phyloP scores from a whole-genome alignment of 148 eudicot genomes.

The Oxyria digyna region DNA sequence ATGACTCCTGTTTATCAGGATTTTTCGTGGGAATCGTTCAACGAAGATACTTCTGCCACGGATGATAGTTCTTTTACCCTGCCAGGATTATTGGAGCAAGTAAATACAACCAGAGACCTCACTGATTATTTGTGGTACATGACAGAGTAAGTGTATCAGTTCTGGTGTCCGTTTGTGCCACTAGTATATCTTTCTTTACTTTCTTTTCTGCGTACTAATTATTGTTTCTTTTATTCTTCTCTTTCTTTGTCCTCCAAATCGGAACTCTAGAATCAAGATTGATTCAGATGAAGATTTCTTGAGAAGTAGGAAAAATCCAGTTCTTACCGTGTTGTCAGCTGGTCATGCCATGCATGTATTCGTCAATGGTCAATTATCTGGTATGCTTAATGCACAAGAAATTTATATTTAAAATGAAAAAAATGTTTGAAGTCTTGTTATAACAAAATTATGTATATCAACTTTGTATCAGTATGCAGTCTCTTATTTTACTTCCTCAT shows the following conservation, averaged over 20 bases:
- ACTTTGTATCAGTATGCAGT: not conserved
- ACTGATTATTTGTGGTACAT: slow-evolving; percentile 79
- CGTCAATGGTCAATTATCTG: slow-evolving; percentile 65
- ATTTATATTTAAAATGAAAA: not conserved
- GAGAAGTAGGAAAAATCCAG: slow-evolving; percentile 50
- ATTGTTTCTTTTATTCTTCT: not conserved
- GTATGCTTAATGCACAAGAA: slow-evolving; percentile 18
- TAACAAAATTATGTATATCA: not conserved
- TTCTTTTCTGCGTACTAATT: slow-evolving; percentile 1
- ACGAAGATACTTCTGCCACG: slow-evolving; percentile 42
- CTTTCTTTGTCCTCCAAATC: not conserved
- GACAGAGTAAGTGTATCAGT: slow-evolving; percentile 48
- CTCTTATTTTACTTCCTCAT: not conserved
- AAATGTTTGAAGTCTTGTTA: not conserved
- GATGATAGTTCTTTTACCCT: slow-evolving; percentile 40
- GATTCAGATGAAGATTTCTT: slow-evolving; percentile 45
- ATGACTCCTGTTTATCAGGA: slow-evolving; percentile 25
- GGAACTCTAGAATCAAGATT: slow-evolving; percentile 42
- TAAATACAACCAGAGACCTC: slow-evolving; percentile 59
- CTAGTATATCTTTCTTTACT: not conserved
- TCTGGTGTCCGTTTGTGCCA: not conserved
- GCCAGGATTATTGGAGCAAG: slow-evolving; percentile 56
- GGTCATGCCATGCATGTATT: slow-evolving; percentile 96
- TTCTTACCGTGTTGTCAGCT: slow-evolving; percentile 67
- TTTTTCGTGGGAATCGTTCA: slow-evolving; percentile 43